Evolutionary conservation across 2,329 filamentous ascomycete species (phyloP), one percentile per base, ranked within the genome.

Genomic region (Neocucurbitaria cava): DNA sequence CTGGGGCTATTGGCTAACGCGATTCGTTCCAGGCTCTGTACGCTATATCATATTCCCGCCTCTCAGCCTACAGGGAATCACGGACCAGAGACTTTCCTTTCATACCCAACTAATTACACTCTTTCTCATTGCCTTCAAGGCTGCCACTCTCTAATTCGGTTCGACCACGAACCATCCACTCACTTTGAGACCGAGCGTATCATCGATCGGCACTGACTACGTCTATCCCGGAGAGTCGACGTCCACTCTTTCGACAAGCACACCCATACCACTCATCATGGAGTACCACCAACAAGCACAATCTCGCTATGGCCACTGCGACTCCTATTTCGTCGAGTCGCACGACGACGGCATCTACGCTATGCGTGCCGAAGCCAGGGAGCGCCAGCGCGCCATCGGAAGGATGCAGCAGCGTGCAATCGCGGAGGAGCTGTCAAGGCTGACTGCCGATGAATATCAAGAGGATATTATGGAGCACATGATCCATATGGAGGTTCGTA

Each of bases 381-480:
- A 95, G 69, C 88, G 91, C 58, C 86, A 89, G 65, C 91, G 89
- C 77, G 85, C 91, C 71, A 81, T 95, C 67, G 89, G 90, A 56
- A 87, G 90, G 72, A 87, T 94, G 78, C 87, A 88, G 69, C 94
- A 97, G 78, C 91, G 94, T 72, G 89, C 89, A 64, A 89, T 98
- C 66, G 92, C 89, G 57, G 90, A 92, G 72, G 91, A 98, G 75
- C 85, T 98, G 63, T 97, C 93, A 41, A 87, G 88, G 65, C 81
- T 90, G 65, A 92, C 92, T 45, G 88, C 87, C 57, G 92, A 96
- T 51, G 92, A 97, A 79, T 96, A 98, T 74, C 86, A 96, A 66
- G 92, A 96, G 76, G 94, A 98, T 75, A 89, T 97, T 74, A 87
- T 98, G 80, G 85, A 89, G 72, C 94, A 98, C 79, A 95, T 97